A percentile compares a stretch with the other conserved stretches of the same genome.
These are phyloP conservation scores for Scedosporium apiospermum DNA, from an alignment of 2,329 filamentous ascomycete species.

Conservation along the genomic window DNA sequence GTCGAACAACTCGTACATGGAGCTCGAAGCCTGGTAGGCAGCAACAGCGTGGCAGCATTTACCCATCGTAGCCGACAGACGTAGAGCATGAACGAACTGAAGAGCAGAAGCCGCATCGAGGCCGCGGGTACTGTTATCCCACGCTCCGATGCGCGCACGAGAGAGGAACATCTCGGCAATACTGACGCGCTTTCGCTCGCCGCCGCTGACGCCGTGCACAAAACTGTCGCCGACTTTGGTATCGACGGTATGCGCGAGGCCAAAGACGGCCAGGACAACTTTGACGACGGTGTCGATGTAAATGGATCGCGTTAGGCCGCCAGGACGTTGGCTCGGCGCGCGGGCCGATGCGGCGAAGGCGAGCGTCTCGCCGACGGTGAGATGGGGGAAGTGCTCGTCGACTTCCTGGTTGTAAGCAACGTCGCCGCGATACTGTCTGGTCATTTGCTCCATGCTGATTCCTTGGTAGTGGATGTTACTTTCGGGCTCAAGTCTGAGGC, in stretches of 20 bases:
- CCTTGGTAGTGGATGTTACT: slow-evolving; percentile 72
- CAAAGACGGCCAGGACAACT: slow-evolving; percentile 83
- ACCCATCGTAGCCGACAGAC: slow-evolving; percentile 75
- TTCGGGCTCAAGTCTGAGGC: slow-evolving; percentile 37
- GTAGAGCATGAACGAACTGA: slow-evolving; percentile 59
- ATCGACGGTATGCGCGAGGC: slow-evolving; percentile 78
- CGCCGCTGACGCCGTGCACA: slow-evolving; percentile 69
- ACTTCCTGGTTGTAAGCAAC: slow-evolving; percentile 81
- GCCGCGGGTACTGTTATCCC: slow-evolving; percentile 66
- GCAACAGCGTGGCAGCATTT: slow-evolving; percentile 77
- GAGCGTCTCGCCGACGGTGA: slow-evolving; percentile 81
- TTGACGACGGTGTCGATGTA: slow-evolving; percentile 70
- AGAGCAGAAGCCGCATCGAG: slow-evolving; percentile 59
- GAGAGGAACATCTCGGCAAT: slow-evolving; percentile 79
- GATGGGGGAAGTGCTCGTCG: slow-evolving; percentile 73
- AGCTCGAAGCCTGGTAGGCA: slow-evolving; percentile 76
- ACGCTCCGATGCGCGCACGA: slow-evolving; percentile 60
- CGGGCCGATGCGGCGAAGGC: slow-evolving; percentile 80
- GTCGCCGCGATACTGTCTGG: slow-evolving; percentile 64
- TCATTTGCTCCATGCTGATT: slow-evolving; percentile 63
- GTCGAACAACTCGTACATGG: slow-evolving; percentile 70
- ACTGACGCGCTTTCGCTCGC: slow-evolving; percentile 69
- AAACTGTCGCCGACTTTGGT: slow-evolving; percentile 79
- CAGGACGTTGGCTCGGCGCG: slow-evolving; percentile 69
- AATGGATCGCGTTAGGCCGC: slow-evolving; percentile 58